Percentiles rank a stretch among this genome's conserved stretches.
These are phyloP conservation scores for Monarda citriodora DNA, from an alignment of 305 asterid genomes.

Conservation along the genomic window DNA sequence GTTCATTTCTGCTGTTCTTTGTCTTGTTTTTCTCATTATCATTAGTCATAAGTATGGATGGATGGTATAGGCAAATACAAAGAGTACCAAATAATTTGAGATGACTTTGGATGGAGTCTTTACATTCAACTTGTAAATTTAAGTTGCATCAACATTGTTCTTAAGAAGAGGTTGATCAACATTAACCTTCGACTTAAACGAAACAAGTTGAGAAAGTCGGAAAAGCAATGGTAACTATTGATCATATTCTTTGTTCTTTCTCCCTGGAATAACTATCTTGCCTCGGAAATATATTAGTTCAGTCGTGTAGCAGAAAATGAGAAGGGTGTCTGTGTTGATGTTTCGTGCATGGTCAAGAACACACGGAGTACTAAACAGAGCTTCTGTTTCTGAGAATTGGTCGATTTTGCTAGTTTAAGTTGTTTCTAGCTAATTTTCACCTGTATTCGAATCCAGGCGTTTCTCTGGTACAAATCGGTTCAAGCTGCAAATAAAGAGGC, in stretches of 20 bases:
- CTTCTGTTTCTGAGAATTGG: not conserved
- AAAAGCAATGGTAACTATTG: not conserved
- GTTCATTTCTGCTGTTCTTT: not conserved
- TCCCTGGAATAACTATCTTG: not conserved
- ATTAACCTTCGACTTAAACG: not conserved
- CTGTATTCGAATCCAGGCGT: slow-evolving; percentile 57
- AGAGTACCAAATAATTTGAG: not conserved
- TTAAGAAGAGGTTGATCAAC: not conserved
- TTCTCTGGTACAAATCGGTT: slow-evolving; percentile 96
- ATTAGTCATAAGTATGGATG: no score
- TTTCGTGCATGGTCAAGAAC: not conserved
- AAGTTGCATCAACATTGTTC: not conserved
- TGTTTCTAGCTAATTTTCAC: slow-evolving; percentile 3
- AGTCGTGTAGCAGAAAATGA: not conserved
- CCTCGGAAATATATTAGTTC: not conserved
- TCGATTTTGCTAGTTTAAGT: slow-evolving; percentile 11
- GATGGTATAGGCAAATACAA: not conserved
- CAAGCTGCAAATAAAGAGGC: slow-evolving; percentile 94
- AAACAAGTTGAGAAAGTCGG: not conserved
- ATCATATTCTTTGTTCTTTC: not conserved
- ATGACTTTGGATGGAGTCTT: no score
- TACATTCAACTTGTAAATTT: slow-evolving; percentile 6
- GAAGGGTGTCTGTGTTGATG: not conserved
- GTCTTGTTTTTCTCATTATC: not conserved
- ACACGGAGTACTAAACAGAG: not conserved